These are phyloP conservation scores for Saccharomyces pastorianus DNA, from an alignment of 1,139 yeast species.

Conservation along the genomic window DNA sequence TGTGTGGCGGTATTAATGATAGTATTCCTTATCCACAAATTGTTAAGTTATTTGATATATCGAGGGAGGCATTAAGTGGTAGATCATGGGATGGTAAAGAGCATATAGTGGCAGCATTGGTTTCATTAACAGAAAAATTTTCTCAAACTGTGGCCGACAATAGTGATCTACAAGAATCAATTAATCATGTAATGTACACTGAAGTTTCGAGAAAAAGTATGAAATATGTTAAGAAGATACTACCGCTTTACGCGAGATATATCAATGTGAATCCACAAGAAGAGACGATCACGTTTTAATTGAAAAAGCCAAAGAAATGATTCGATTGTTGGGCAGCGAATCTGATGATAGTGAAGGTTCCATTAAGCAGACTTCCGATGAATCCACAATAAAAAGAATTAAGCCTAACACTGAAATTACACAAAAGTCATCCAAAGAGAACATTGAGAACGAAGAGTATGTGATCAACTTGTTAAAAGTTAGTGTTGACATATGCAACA, in stretches of 20 bases:
- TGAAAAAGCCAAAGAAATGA: slow-evolving; percentile 16
- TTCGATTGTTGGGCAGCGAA: neutral
- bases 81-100: slow-evolving; percentile 90
- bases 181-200: slow-evolving; percentile 41
- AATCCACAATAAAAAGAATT: slow-evolving; percentile 12
- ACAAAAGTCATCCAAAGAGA: slow-evolving; percentile 33
- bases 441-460: slow-evolving; percentile 35
- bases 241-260: slow-evolving; percentile 45
- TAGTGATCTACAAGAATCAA: slow-evolving; percentile 29
- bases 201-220: slow-evolving; percentile 67
- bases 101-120: slow-evolving; percentile 59
- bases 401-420: slow-evolving; percentile 24
- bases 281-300: slow-evolving; percentile 32
- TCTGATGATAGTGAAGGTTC: slow-evolving; percentile 2
- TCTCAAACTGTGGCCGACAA: slow-evolving; percentile 29
- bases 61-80: slow-evolving; percentile 62
- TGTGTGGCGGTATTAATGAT: slow-evolving; percentile 41
- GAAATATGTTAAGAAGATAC: slow-evolving; percentile 49
- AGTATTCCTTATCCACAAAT: slow-evolving; percentile 29
- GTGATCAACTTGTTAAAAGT: slow-evolving; percentile 30
- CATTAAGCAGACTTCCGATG: slow-evolving; percentile 2
- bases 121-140: slow-evolving; percentile 46
- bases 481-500: slow-evolving; percentile 12
- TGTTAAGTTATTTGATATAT: slow-evolving; percentile 42
- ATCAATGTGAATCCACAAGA: slow-evolving; percentile 38